Evolutionary conservation across 768 basidiomycete species (phyloP), one percentile per base, ranked within the genome.

Genomic region (Hirschioporus abietinus): DNA sequence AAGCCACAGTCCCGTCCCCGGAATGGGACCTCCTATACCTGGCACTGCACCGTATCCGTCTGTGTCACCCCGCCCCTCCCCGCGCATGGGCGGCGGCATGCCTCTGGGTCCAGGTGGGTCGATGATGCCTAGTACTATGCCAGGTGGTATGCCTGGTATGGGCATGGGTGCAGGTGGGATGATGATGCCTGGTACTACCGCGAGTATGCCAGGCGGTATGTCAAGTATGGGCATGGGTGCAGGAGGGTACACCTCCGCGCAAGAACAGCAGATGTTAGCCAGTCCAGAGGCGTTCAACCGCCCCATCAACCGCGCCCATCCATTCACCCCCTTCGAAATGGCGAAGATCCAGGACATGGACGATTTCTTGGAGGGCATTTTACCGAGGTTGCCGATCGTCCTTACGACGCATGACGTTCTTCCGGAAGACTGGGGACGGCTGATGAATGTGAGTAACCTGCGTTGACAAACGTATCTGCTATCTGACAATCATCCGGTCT

Each of bases 341-440:
- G 86, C 88, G 79, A 90, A 87, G 76, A 80, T 93, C 63, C 84
- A 88, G 71, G 87, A 91, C 57, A 88, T 94, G 90, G 89, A 93
- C 36, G 86, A 86, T 26, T 84, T 93, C 70, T 81, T 86, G 60
- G 84, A 88, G 58, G 80, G 81, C 18, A 79, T 87, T 57, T 6
- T 52, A 20, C 90, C 91, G 15, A 83, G 86, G 71, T 88, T 94
- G 86, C 92, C 92, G 7, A 68, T 81, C 7, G 85, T 89, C 12
- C 83, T 94, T 25, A 81, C 85, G 36, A 82, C 90, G 23, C 92
- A 93, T 72, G 92, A 95, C 71, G 87, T 93, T 10, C 86, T 86
- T 68, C 82, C 84, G 68, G 87, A 89, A 65, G 92, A 95, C 71
- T 95, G 92, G 92, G 85, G 83, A 68, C 81, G 92, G 64, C 84